Base-by-base conservation (phyloP, 192 early-diverging fungal genomes). In the Rhizoclosmatium sp. region DNA sequence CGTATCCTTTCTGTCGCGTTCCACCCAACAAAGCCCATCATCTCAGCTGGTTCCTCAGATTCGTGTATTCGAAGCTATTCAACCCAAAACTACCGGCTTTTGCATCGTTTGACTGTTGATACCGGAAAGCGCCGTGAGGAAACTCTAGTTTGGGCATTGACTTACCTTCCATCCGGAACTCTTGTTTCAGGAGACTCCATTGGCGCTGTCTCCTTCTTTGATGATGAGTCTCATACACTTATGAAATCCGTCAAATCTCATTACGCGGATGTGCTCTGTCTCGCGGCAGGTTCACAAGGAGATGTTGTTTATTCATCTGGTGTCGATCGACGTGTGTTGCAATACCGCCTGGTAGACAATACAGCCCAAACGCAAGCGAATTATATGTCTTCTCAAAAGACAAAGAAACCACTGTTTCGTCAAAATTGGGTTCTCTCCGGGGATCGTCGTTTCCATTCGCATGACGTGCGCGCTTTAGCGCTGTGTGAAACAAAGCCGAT, bases 141-240 rank as follows among this genome's bases (percentile, higher is more conserved):
- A 44, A 98, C 96, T n/a, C 79, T 97, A 66, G 93, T 99, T 4
- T 98, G 96, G 96, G 86, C 93, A 10, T 86, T 99, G 7, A 84
- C 78, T 2, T 79, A 79, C 78, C 47, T 79, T 10, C 16, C 54
- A 4, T 42, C 91, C 79, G 91, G 92, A 47, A 94, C 93, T 4
- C 87, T 98, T 74, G 92, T 99, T 4, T 90, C 90, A 65, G 97
- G 95, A 39, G 96, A 97, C 84, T 97, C 97, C 4, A 84, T 95
- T 7, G 97, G 97, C 47, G 88, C 93, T 58, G 93, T 99, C 23
- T 87, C 90, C 75, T 97, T 97, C 82, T 99, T 95, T 95, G 92
- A 96, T 82, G 84, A 86, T 42, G 75, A 83, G 7, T 83, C 87
- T 78, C 90, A 88, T 39, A 94, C 93, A 19, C 82, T 94, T 40